Percentiles rank a stretch among this genome's conserved stretches.
These are phyloP conservation scores for Fusarium hainanense DNA, from an alignment of 2,329 filamentous ascomycete species.

Conservation along the genomic window DNA sequence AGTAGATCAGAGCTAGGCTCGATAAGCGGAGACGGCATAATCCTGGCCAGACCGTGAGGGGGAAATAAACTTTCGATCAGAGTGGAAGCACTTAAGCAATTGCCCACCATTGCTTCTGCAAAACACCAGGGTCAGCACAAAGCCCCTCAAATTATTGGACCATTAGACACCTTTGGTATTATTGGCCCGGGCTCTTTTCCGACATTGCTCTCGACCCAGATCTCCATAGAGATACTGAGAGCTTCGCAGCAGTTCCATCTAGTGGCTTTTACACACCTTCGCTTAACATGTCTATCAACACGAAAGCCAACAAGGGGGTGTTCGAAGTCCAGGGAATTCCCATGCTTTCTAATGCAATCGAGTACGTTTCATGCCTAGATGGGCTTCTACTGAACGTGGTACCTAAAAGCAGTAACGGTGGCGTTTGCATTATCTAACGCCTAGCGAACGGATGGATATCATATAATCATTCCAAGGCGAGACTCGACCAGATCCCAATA, in stretches of 20 bases:
- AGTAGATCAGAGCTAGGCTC: constrained; percentile 21
- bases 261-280: constrained; percentile 6
- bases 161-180: constrained; percentile 2
- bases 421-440: constrained; percentile 40
- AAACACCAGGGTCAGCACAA: constrained; percentile 21
- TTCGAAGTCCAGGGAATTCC: not conserved
- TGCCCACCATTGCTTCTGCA: constrained; percentile 17
- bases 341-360: not conserved
- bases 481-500: constrained; percentile 21
- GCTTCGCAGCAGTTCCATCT: constrained; percentile 11
- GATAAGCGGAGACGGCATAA: constrained; percentile 21
- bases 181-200: constrained; percentile 25
- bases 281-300: not conserved
- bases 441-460: constrained; percentile 13
- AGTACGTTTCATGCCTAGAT: constrained; percentile 3
- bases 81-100: constrained; percentile 33
- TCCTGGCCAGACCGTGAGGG: constrained; percentile 35
- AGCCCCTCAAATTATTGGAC: constrained; percentile 25
- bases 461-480: constrained; percentile 6
- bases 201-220: constrained; percentile 16
- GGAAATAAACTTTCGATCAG: constrained; percentile 45
- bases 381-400: constrained; percentile 5
- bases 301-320: not conserved
- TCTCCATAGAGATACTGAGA: constrained; percentile 3
- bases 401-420: constrained; percentile 37